A percentile compares a stretch with the other conserved stretches of the same genome.
These are phyloP conservation scores for Colletotrichum lini DNA, from an alignment of 2,329 filamentous ascomycete genomes.

Conservation along the genomic window DNA sequence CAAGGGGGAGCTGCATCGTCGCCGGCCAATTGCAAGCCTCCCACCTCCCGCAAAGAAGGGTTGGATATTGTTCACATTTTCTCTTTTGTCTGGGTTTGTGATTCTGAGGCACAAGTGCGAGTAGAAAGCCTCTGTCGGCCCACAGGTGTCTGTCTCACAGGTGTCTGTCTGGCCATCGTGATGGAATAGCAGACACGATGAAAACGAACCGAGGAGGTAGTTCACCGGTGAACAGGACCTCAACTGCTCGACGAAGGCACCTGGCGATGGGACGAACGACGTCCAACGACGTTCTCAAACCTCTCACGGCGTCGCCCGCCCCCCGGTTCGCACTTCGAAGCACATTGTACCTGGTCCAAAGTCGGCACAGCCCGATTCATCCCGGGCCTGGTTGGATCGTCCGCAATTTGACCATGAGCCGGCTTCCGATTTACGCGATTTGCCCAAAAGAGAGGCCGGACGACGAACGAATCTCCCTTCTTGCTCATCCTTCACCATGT, in stretches of 20 bases:
- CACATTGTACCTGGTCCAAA: constrained; percentile 4
- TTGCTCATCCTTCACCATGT: background rate
- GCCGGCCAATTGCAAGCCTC: constrained; percentile 15
- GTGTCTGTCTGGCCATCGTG: background rate
- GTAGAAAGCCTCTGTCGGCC: background rate
- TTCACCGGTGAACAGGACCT: background rate
- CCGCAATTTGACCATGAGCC: constrained; percentile 4
- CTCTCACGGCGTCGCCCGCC: background rate
- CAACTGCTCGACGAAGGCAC: constrained; percentile 11
- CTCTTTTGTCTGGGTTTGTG: background rate
- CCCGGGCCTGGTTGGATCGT: constrained; percentile 11
- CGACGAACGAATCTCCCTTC: background rate
- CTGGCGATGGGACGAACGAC: constrained; percentile 36
- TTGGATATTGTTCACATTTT: background rate
- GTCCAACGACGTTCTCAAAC: background rate
- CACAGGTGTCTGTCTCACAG: background rate
- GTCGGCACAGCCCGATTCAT: constrained; percentile 30
- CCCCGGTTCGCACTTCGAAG: background rate
- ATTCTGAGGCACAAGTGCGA: background rate
- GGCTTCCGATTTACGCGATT: constrained; percentile 26
- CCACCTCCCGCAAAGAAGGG: constrained; percentile 19
- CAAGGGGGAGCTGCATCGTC: constrained; percentile 35
- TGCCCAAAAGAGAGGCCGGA: constrained; percentile 8
- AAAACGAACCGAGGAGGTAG: constrained; percentile 19
- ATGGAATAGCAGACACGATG: background rate